These are phyloP conservation scores for Ramalina intermedia DNA, from an alignment of 495 filamentous ascomycete genomes.

Conservation along the genomic window DNA sequence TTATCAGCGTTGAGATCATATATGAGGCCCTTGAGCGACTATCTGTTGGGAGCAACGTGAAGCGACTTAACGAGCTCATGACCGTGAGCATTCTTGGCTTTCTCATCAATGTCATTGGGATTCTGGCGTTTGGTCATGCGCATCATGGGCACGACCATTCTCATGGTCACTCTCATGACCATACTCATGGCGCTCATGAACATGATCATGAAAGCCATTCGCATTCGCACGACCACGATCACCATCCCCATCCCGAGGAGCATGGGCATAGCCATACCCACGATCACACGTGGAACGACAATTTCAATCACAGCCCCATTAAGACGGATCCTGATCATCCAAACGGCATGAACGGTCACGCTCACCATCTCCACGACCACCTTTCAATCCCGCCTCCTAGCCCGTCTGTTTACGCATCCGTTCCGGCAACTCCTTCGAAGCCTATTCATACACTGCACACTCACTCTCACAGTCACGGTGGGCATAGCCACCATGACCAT, in stretches of 20 bases:
- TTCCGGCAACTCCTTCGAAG: conserved; percentile 15
- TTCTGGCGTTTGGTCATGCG: conserved; percentile 69
- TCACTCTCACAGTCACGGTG: conserved; percentile 14
- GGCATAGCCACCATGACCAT: conserved; percentile 45
- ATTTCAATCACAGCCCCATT: conserved; percentile 18
- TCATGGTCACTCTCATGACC: conserved; percentile 43
- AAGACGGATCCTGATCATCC: conserved; percentile 17
- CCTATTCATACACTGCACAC: conserved; percentile 11
- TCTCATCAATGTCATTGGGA: conserved; percentile 80
- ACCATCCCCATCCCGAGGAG: conserved; percentile 20
- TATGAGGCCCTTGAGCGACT: conserved; percentile 86
- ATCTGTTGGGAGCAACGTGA: conserved; percentile 64
- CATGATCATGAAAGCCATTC: conserved; percentile 45
- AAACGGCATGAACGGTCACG: conserved; percentile 19
- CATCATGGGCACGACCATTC: conserved; percentile 42
- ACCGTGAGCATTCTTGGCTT: conserved; percentile 75
- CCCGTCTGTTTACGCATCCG: conserved; percentile 10
- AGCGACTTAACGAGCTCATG: conserved; percentile 72
- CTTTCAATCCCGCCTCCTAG: conserved; percentile 12
- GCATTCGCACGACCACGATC: conserved; percentile 38
- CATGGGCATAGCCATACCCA: conserved; percentile 22
- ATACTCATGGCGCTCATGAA: conserved; percentile 37
- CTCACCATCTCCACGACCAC: conserved; percentile 17
- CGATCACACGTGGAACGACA: conserved; percentile 15
- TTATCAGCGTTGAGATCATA: conserved; percentile 93